Evolutionary conservation across 768 basidiomycete genomes (phyloP), one percentile per base, ranked within the genome.

Genomic region (Daedaleopsis sinensis): DNA sequence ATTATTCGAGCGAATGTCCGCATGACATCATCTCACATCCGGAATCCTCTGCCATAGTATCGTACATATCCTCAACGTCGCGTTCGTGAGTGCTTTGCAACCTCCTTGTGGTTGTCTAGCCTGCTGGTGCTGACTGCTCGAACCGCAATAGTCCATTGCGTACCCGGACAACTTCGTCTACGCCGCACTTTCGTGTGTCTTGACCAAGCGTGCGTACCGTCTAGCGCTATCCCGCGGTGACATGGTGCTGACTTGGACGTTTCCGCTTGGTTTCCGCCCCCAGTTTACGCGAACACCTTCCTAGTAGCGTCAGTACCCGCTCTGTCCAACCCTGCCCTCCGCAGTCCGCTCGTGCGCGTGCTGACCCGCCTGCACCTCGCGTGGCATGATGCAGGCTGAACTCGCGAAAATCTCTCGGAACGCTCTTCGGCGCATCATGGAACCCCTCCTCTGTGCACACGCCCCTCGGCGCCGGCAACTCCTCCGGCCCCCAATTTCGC

Each of bases 201-300:
- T 58, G 18, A 52, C 57, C 18, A 58, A 58, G 39, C 32, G 56
- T 57, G 27, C 56, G 56, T 57, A 1, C 13, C 32, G 13, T 16
- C 46, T 18, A 32, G 27, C 21, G 15, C 46, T 18, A 1, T n/a
- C 46, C 18, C n/a, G 6, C 46, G n/a, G n/a, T n/a, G n/a, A n/a
- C n/a, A 6, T 38, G 10, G 35, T 57, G 15, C 5, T 23, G 46
- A 38, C 27, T 23, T 3, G n/a, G n/a, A n/a, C n/a, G 16, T 19
- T 10, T 37, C 32, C 47, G n/a, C 32, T n/a, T 13, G 2, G 24
- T 57, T 11, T 37, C 19, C 19, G 5, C 21, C 15, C 6, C 6
- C 47, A 57, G 56, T 58, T 24, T 58, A 58, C 38, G 57, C 57
- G 38, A 58, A 58, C 49, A 43, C 57, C 8, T 58, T 58, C 57